Evolutionary conservation across 305 asterid species (phyloP), one percentile per base, ranked within the genome.

Genomic region (Stenogyne calaminthoides): DNA sequence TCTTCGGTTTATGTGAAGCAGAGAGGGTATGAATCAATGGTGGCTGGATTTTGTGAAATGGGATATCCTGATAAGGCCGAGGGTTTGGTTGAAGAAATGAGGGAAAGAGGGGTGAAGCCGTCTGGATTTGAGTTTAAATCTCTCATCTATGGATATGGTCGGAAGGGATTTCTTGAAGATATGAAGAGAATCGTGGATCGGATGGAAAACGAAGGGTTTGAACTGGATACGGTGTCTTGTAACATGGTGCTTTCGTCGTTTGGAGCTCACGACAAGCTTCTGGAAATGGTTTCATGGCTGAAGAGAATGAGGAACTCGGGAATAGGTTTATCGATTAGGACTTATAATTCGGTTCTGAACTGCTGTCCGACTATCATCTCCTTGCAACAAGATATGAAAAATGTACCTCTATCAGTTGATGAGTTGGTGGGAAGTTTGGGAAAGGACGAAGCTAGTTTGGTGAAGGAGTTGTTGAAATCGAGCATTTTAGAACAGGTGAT

Each of bases 241-340:
- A 95, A 92, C 66, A 92, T 95, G 98, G 84, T 90, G 75, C 88
- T 95, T 61, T 82, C 97, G 6, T 88, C 96, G 16, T 82, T 86
- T 58, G 98, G 97, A 74, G 83, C 90, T 59, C 88, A 82, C 64
- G 72, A 69, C 9, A 79, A 88, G 82, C 84, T 88, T 40, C 40
- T 67, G 4, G 93, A 85, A 63, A 84, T 92, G 98, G 70, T 66
- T 8, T 68, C 62, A 1, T 89, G 96, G 96, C 82, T 95, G 73
- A 83, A 72, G 84, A 88, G 78, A 66, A 85, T 90, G 89, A 89
- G 86, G 71, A 75, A 54, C 37, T 83, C 77, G 1, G 83, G 81
- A n/a, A 76, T 89, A 40, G 61, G 78, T 0, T 77, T 80, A 51
- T 90, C 96, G 0, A 52, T 84, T 7, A 85, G 99, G 73, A 92